Evolutionary conservation across 106 monocot species (phyloP), one percentile per base, ranked within the genome.

Genomic region (Apostasia ramifera): DNA sequence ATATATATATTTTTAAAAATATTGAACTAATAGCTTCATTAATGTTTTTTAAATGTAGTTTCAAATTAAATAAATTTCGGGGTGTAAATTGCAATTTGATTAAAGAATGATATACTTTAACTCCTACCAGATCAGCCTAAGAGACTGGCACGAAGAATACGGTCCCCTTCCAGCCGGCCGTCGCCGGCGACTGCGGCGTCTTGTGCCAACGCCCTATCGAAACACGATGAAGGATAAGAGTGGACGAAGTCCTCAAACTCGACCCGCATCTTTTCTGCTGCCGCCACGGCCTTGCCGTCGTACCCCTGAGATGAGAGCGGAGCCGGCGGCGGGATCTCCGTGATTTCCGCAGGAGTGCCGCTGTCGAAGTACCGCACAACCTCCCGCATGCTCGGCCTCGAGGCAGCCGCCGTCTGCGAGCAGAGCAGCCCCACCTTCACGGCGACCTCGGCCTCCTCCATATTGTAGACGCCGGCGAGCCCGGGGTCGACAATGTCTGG

Each of bases 371-470:
- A 89, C 70, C 84, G 47, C 63, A 84, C 78, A 6, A 70, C 70
- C 46, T 70, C 57, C 26, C 58, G 44, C 70, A 70, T 70, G 4
- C 40, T 51, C 37, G 66, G 70, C 59, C 89, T 60, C 26, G 62
- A 69, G 14, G 59, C 15, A 52, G 86, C 47, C 38, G 65, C 13
- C 0, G 84, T 86, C 54, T 89, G 81, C 0, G 93, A 93, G 73
- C 89, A 89, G 79, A 77, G 66, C 45, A 93, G 81, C 64, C 80
- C 89, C 26, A 93, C 81, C 71, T 79, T 80, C 9, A 93, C 9
- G 40, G 78, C 86, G 42, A 70, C 45, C 57, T 58, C 57, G 12
- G 40, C 57, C 70, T 70, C 70, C 56, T 57, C 53, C 43, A 57
- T 47, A 1, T 26, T 46, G 11, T 58, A 57, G 2, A 5, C 2